Evolutionary conservation across 140 eudicot species (phyloP).

Genomic region (Senecio squalidus): DNA sequence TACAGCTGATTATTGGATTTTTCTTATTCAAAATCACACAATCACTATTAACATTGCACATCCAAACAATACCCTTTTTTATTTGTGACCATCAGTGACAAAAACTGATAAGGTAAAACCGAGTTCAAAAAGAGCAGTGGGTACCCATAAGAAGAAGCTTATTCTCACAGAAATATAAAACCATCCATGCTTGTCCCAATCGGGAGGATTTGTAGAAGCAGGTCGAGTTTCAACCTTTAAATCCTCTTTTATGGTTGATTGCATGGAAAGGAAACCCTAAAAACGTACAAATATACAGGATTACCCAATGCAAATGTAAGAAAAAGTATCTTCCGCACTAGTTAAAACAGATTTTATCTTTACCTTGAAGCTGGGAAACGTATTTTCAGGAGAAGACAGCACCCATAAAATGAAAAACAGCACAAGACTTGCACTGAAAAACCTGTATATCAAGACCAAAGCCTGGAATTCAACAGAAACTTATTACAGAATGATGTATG

Average conservation of each 20-base stretch:
- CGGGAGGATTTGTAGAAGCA: slow-evolving; percentile 25
- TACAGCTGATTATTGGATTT: not conserved
- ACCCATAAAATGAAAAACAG: slow-evolving; percentile 76
- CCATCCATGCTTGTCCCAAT: slow-evolving; percentile 77
- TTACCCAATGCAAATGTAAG: slow-evolving; percentile 10
- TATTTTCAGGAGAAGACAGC: slow-evolving; percentile 59
- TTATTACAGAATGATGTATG: slow-evolving; percentile 16
- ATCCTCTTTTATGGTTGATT: slow-evolving; percentile 56
- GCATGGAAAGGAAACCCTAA: slow-evolving; percentile 42
- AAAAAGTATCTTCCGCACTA: not conserved
- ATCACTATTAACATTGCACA: not conserved
- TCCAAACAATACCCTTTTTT: not conserved
- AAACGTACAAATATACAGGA: not conserved
- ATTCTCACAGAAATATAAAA: slow-evolving; percentile 79
- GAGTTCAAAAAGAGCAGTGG: not conserved
- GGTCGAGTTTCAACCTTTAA: slow-evolving; percentile 48
- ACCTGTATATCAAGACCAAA: slow-evolving; percentile 87
- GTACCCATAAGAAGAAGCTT: slow-evolving; percentile 92
- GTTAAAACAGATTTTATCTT: slow-evolving; percentile 1
- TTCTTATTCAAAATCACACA: not conserved
- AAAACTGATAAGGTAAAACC: not conserved
- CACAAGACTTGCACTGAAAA: slow-evolving; percentile 78
- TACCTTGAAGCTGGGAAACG: slow-evolving; percentile 57
- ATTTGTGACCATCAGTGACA: slow-evolving; percentile 10
- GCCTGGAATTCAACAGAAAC: slow-evolving; percentile 68